Base-by-base conservation (phyloP, 1,139 yeast genomes). In the Kodamaea sp. region DNA sequence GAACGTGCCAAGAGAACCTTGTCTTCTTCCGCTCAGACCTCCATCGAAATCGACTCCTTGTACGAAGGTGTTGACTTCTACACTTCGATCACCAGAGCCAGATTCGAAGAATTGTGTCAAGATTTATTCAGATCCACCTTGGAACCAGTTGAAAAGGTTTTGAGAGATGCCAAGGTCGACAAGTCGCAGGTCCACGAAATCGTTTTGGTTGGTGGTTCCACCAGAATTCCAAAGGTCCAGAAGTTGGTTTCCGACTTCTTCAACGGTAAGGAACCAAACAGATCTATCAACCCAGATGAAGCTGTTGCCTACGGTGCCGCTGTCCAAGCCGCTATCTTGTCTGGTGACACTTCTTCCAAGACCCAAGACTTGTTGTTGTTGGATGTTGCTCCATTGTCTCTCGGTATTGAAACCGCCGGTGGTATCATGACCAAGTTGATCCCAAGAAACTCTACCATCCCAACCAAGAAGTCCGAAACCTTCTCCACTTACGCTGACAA, bases 351-450 rank as follows among this genome's bases (percentile, higher is more conserved):
- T 39, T 79, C 85, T 41, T 79, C 89, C 38, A 78, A 78, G 72
- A 78, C 94, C 51, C 90, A 85, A 75, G 95, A 85, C 65, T 73
- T 85, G 62, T 78, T 86, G 59, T 78, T 86, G 57, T 78, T 86
- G 66, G 95, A 85, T 77, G 95, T 80, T 56, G 85, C 86, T 83
- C 96, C 97, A 66, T 80, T 89, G 64, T 87, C 96, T 50, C 70
- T 89, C 53, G 97, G 97, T 76, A 90, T 89, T 63, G 97, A 90
- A 73, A 89, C 96, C 59, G 85, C 95, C 50, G 97, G 97, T 70
- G 96, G 96, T 70, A 95, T 89, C 62, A 88, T 89, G 95, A 89
- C 96, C 63, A 88, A 89, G 69, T 80, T 90, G 71, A 90, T 90
- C 61, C 88, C 89, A 74, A 87, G 97, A 78, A 90, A 90, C 76